Evolutionary conservation across 192 early-diverging fungal species (phyloP).

Genomic region (Backusella parvicylindrica): DNA sequence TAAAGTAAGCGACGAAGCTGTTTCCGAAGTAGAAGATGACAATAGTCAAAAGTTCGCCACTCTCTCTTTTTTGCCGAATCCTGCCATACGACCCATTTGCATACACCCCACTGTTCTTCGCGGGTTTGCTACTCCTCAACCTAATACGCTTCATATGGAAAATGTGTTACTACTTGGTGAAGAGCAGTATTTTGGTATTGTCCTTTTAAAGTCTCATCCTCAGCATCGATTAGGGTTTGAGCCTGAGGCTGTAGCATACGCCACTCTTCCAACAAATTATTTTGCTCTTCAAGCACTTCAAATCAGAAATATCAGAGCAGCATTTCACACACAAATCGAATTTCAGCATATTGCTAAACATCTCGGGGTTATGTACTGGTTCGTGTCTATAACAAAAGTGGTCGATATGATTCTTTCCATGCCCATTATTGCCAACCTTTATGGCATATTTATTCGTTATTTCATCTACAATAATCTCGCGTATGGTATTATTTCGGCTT

Average conservation of each 20-base stretch:
- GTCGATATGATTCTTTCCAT: constrained; percentile 26
- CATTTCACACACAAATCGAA: constrained; percentile 36
- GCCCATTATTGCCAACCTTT: constrained; percentile 32
- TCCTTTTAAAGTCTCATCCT: constrained; percentile 33
- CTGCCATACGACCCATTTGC: constrained; percentile 21
- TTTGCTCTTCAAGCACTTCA: constrained; percentile 32
- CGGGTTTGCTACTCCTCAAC: constrained; percentile 20
- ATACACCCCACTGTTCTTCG: constrained; percentile 38
- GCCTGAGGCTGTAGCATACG: constrained; percentile 32
- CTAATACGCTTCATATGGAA: constrained; percentile 35
- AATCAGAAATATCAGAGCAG: constrained; percentile 20
- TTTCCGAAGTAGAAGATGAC: constrained; percentile 8
- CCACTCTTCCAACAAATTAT: constrained; percentile 32
- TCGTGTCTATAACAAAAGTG: constrained; percentile 31
- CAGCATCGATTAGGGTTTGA: constrained; percentile 35
- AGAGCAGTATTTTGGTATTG: constrained; percentile 32
- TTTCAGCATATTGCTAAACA: constrained; percentile 20
- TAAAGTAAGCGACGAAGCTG: constrained; percentile 18
- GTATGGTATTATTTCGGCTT: constrained; percentile 20
- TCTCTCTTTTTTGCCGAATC: constrained; percentile 19
- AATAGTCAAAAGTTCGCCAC: background rate
- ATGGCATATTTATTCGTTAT: constrained; percentile 26
- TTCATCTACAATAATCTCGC: constrained; percentile 18
- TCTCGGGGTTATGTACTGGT: constrained; percentile 27
- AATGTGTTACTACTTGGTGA: constrained; percentile 37